A percentile compares a stretch with the other conserved stretches of the same genome.
phyloP scores from a whole-genome alignment of 129 eudicot species.

The Tagetes erecta region DNA sequence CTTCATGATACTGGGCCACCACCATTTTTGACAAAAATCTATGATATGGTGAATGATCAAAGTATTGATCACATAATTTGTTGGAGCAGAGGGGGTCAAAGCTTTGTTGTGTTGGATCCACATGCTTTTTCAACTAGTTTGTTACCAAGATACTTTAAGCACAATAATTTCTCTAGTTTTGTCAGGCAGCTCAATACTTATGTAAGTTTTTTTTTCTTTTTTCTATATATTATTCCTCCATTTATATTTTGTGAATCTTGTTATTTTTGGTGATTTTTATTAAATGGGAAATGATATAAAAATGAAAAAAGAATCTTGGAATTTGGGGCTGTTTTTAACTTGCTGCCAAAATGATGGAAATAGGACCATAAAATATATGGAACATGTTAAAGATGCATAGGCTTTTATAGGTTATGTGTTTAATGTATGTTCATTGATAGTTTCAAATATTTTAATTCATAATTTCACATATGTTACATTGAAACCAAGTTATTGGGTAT shows the following conservation, averaged over 20 bases:
- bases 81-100: slow-evolving; percentile 94
- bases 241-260: not conserved
- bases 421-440: not conserved
- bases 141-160: slow-evolving; percentile 86
- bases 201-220: slow-evolving; percentile 46
- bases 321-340: not conserved
- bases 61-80: slow-evolving; percentile 51
- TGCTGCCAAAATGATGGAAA: not conserved
- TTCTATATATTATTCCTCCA: not conserved
- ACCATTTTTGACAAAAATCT: slow-evolving; percentile 83
- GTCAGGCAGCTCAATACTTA: slow-evolving; percentile 97
- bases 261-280: not conserved
- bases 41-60: slow-evolving; percentile 86
- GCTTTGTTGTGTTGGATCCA: slow-evolving; percentile 90
- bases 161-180: slow-evolving; percentile 92
- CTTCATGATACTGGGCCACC: slow-evolving; percentile 88
- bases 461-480: not conserved
- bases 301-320: not conserved
- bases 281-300: not conserved
- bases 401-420: not conserved
- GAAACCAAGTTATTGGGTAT: no score
- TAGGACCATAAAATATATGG: no score
- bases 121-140: slow-evolving; percentile 69
- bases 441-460: not conserved
- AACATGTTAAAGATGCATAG: not conserved